These are phyloP conservation scores for Phialophora verrucosa DNA, from an alignment of 2,329 filamentous ascomycete genomes.

Conservation along the genomic window DNA sequence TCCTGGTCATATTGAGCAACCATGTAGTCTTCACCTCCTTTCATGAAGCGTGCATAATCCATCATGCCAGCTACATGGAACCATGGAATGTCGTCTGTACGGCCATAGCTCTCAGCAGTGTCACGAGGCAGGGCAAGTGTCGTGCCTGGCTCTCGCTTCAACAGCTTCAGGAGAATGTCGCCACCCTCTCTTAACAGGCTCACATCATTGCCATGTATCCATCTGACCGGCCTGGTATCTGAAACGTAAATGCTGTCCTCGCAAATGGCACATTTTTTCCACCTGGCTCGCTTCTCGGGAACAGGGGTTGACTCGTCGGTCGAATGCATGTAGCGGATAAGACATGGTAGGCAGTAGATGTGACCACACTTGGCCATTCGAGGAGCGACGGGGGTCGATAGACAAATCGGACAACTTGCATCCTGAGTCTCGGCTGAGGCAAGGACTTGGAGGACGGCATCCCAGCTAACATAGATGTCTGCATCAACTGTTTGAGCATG, in stretches of 20 bases:
- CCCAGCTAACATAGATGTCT: constrained; percentile 89
- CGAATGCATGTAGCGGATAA: constrained; percentile 95
- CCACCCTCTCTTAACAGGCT: constrained; percentile 79
- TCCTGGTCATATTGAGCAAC: constrained; percentile 77
- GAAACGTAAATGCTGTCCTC: constrained; percentile 92
- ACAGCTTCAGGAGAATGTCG: constrained; percentile 86
- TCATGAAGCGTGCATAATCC: constrained; percentile 95
- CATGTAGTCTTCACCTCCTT: constrained; percentile 90
- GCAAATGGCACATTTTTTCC: constrained; percentile 96
- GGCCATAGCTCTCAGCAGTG: constrained; percentile 70
- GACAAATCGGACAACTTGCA: constrained; percentile 90
- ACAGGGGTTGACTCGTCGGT: constrained; percentile 68
- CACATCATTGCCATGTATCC: constrained; percentile 87
- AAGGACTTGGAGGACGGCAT: constrained; percentile 85
- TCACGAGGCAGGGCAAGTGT: constrained; percentile 88
- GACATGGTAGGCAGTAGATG: constrained; percentile 91
- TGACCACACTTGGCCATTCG: constrained; percentile 97
- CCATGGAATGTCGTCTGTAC: constrained; percentile 85
- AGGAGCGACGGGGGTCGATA: constrained; percentile 89
- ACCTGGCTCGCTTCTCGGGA: constrained; percentile 73
- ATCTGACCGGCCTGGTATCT: constrained; percentile 85
- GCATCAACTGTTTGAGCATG: constrained; percentile 80
- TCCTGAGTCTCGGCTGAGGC: constrained; percentile 88
- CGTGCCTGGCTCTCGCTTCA: constrained; percentile 78
- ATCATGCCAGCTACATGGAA: constrained; percentile 91